These are phyloP conservation scores for Dorcoceras hygrometricum DNA, from an alignment of 257 asterid species.

Conservation along the genomic window DNA sequence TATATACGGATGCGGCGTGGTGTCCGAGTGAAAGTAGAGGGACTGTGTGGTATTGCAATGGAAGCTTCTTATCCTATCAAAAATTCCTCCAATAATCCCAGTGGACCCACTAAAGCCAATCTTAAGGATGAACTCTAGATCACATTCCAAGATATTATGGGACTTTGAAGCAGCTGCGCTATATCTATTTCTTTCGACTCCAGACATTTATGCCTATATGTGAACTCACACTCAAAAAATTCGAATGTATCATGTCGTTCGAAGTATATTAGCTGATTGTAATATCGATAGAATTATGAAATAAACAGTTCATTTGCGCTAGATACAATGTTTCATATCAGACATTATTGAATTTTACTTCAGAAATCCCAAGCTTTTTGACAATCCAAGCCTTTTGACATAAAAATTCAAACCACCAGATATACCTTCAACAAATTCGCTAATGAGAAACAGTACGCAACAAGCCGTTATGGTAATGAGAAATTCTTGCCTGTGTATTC, in stretches of 20 bases:
- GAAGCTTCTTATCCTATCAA: conserved; percentile 77
- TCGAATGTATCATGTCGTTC: background rate
- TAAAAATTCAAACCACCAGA: background rate
- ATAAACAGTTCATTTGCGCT: conserved; percentile 21
- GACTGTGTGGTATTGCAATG: conserved; percentile 88
- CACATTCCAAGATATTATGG: background rate
- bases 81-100: conserved; percentile 47
- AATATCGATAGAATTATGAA: conserved; percentile 13
- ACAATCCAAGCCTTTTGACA: background rate
- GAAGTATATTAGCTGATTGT: conserved; percentile 11
- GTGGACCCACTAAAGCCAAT: conserved; percentile 17
- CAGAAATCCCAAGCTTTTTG: no score
- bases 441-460: background rate
- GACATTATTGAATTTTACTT: background rate
- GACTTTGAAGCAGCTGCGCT: background rate
- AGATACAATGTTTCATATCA: background rate
- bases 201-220: background rate
- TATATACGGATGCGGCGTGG: conserved; percentile 74
- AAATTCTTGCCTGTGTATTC: background rate
- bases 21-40: conserved; percentile 42
- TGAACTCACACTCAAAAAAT: conserved; percentile 15
- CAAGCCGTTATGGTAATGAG: background rate
- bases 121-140: conserved; percentile 70
- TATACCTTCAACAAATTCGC: background rate
- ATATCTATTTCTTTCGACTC: conserved; percentile 11